Evolutionary conservation across 192 early-diverging fungal genomes (phyloP).

Genomic region (Podila horticola): DNA sequence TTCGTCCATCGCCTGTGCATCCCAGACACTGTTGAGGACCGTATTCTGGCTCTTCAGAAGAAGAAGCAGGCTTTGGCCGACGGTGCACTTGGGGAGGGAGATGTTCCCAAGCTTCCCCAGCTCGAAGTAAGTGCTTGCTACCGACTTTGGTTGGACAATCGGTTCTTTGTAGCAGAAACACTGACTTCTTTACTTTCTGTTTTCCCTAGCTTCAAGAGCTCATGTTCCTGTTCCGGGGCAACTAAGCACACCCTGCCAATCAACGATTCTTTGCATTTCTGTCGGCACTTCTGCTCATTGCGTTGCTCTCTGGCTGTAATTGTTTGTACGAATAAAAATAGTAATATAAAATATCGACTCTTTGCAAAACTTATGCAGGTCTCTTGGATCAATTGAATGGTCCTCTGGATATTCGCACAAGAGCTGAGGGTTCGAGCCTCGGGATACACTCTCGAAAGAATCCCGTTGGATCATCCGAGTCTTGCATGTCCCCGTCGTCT

Average conservation of each 20-base stretch:
- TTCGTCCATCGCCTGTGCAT: constrained; percentile 70
- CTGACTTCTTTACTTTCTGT: neutral
- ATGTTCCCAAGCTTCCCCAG: constrained; percentile 39
- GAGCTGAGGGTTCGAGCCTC: no score
- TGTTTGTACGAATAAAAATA: no score
- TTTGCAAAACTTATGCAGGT: no score
- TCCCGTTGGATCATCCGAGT: constrained; percentile 45
- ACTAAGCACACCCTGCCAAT: neutral
- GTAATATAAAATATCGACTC: no score
- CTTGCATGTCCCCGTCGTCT: constrained; percentile 37
- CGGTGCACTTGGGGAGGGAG: constrained; percentile 51
- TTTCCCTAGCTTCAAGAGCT: constrained; percentile 35
- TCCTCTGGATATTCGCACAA: no score
- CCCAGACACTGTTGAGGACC: constrained; percentile 74
- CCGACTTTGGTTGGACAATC: no score
- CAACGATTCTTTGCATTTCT: no score
- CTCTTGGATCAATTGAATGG: no score
- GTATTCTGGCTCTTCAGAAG: constrained; percentile 72
- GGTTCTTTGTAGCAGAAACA: neutral
- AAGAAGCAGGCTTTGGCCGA: constrained; percentile 61
- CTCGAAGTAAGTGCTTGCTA: constrained; percentile 34
- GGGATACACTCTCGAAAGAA: no score
- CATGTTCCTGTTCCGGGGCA: constrained; percentile 35
- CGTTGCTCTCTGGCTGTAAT: no score
- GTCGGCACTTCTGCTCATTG: no score